Base-by-base conservation (phyloP, 768 basidiomycete species). In the Amylocystis lapponica region DNA sequence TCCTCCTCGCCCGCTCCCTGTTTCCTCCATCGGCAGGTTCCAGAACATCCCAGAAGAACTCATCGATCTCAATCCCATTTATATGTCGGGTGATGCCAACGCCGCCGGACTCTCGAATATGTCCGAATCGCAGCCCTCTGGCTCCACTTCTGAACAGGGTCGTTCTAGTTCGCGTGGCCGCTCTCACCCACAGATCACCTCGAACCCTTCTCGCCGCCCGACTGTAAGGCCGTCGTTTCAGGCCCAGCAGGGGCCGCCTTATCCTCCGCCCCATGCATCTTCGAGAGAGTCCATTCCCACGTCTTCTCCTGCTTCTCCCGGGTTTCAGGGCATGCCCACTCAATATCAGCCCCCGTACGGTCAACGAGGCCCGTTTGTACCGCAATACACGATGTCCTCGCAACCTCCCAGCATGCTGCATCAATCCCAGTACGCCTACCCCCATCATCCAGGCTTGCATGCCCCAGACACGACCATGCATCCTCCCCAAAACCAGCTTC, bases 361-460 rank as follows among this genome's bases (percentile, higher is more conserved):
- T 47, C 69, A 68, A 25, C 62, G 53, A 17, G 33, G 55, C 21
- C 55, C 54, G 52, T 73, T 69, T 46, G 55, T 64, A 21, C 68
- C 69, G 42, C 74, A 68, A 60, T 79, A 78, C 63, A 58, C 67
- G 54, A 63, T 74, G 59, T 61, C 74, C 51, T 47, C 67, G 3
- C 73, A 69, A 29, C 41, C 53, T 21, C 49, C 45, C 39, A 46
- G 48, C 46, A 50, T 57, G 41, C 43, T 48, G 14, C 53, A 55
- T 37, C 36, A 49, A 13, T 36, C 56, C 32, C 55, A 49, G 48
- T 55, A 51, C 51, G 53, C 51, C 36, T 55, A 56, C 52, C 66
- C 68, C 19, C 60, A 54, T 5, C 72, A 71, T 42, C 47, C 67
- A 6, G 51, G 34, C 63, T 64, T 44, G 40, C 67, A 49, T 48